Evolutionary conservation across 352 stramenopile species (phyloP), one percentile per base, ranked within the genome.

Genomic region (Phytophthora boehmeriae): DNA sequence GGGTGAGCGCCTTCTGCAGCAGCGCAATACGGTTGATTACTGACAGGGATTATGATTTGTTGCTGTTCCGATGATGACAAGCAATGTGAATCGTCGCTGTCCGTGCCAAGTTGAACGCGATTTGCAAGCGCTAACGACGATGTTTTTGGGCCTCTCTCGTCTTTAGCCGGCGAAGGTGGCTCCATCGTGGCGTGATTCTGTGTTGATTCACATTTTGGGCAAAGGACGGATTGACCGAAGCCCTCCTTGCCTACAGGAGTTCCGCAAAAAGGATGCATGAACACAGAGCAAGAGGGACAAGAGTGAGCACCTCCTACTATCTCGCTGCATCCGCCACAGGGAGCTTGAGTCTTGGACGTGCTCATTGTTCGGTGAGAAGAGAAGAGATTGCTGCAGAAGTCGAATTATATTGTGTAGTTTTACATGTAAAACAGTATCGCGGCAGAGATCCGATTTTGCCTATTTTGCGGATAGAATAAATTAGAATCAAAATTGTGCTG

Each of bases 211-310:
- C 41, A 59, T 1, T 20, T 32, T 47, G 41, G 41, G 57, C 48
- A 49, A 2, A 59, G 17, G 22, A 49, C 34, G 6, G 38, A 22
- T 22, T 59, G 38, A 4, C 16, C 47, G 22, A 36, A 65, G 16
- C 32, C 42, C 38, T 53, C 20, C 20, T 5, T 9, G 13, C 41
- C 28, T 8, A 59, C n/a, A 36, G 48, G 30, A 23, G 49, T 54
- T 14, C 58, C 49, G 20, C 58, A 59, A 66, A 66, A 20, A n/a
- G 57, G 57, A 42, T 54, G 48, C 57, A 59, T 50, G 22, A 11
- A 39, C 0, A 16, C 25, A 13, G 20, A 41, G 8, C 57, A 54
- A 2, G 56, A 9, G 0, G 57, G 39, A 16, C 57, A 54, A 19
- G n/a, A 11, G 20, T 59, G 48, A 5, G 54, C 34, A 35, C 4